These are phyloP conservation scores for Gnaphalium uliginosum DNA, from an alignment of 129 eudicot genomes.

Conservation along the genomic window DNA sequence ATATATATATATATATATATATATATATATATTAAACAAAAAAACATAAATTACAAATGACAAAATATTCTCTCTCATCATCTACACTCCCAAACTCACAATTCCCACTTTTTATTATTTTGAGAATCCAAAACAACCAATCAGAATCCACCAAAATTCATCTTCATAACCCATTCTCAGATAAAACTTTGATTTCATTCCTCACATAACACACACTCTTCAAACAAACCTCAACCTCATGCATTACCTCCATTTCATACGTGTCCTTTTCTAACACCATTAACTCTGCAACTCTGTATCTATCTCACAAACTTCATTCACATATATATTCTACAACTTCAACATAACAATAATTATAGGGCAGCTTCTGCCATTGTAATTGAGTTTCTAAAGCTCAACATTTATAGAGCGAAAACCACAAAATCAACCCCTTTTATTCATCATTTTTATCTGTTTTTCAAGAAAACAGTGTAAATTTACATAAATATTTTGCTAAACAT, in stretches of 20 bases:
- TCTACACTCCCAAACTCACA: constrained; percentile 36
- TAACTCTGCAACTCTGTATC: constrained; percentile 31
- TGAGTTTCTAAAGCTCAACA: constrained; percentile 25
- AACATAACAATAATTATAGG: constrained; percentile 13
- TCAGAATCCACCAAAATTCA: constrained; percentile 64
- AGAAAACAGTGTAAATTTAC: neutral
- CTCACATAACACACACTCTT: constrained; percentile 38
- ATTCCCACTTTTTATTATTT: constrained; percentile 3
- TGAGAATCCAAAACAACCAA: constrained; percentile 81
- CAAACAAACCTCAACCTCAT: constrained; percentile 65
- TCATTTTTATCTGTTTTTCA: constrained; percentile 32
- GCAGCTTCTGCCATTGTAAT: constrained; percentile 17
- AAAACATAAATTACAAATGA: constrained; percentile 27
- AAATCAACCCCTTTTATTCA: neutral
- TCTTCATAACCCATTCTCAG: constrained; percentile 48
- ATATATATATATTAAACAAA: neutral
- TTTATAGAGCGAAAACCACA: neutral
- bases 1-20: too few relatives aligned
- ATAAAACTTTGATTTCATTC: constrained; percentile 32
- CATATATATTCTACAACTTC: constrained; percentile 20
- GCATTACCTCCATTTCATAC: constrained; percentile 41
- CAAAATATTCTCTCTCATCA: constrained; percentile 40
- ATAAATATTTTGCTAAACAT: neutral
- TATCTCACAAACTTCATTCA: constrained; percentile 21
- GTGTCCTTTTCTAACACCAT: constrained; percentile 71